Base-by-base conservation (phyloP, 2,329 filamentous ascomycete genomes). In the Pseudopithomyces chartarum region DNA sequence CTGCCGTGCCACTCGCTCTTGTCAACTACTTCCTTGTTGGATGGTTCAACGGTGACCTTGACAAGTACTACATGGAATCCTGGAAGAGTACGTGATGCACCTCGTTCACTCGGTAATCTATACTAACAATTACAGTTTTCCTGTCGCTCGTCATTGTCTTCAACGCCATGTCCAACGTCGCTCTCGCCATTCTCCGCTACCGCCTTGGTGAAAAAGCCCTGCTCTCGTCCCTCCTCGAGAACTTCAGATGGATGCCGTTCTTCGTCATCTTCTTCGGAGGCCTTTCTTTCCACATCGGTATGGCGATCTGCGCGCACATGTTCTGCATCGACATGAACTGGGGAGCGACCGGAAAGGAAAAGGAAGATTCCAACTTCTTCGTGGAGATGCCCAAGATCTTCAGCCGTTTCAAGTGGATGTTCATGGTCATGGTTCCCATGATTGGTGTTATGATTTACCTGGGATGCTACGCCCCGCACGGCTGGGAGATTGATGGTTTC, bases 271-370 rank as follows among this genome's bases (percentile, higher is more conserved):
- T 94, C 82, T 81, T 95, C 22, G 90, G 91, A 48, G 91, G 91
- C 33, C 81, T 94, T 44, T 90, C 87, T 1, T 84, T 95, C 48
- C 90, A 94, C 77, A 85, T 95, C 55, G 90, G 86, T 26, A 87
- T 92, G 74, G 91, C 91, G 4, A 81, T 95, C 47, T 78, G 93
- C 44, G 82, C 87, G 1, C 91, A 95, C 79, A 91, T 94, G 87
- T 91, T 94, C 72, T 87, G 90, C 78, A 87, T 94, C 70, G 83
- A 94, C 77, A 94, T 94, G 89, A 86, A 84, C 2, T 94, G 91
- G 90, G 90, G 90, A 49, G 87, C 90, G 2, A 95, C 91, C 0
- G 84, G 87, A 45, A 95, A 95, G 78, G 91, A 95, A 78, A 87
- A 86, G 49, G 88, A 92, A 70, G 88, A 90, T 71, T 89, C 88